Percentiles rank a stretch among this genome's conserved stretches.
Conservation (phyloP, 441 rosid species). For the Populus hybrid region DNA sequence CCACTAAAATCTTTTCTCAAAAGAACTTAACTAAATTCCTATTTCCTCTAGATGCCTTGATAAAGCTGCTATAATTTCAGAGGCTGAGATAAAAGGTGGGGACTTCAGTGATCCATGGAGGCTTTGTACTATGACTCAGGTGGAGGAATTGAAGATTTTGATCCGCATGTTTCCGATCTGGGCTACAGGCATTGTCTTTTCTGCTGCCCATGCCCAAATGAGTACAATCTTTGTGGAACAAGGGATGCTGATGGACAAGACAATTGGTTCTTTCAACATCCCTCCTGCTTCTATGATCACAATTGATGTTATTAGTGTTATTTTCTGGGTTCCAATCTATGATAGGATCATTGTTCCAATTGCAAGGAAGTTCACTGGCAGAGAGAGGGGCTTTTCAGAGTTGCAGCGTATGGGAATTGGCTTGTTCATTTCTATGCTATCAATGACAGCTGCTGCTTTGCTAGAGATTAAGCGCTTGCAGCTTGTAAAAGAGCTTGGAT, state of each 20-base stretch:
- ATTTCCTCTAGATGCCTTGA: constrained; percentile 68
- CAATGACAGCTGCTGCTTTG: constrained; percentile 77
- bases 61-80: constrained; percentile 76
- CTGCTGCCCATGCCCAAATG: constrained; percentile 79
- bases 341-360: no score
- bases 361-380: no score
- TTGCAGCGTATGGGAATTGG: constrained; percentile 87
- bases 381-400: constrained; percentile 29
- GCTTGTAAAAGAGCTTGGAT: constrained; percentile 64
- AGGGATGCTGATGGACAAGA: constrained; percentile 78
- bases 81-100: constrained; percentile 51
- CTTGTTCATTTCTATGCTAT: constrained; percentile 57
- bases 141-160: constrained; percentile 81
- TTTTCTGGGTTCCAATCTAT: no score
- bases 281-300: constrained; percentile 63
- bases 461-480: constrained; percentile 63
- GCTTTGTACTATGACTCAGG: no score
- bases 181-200: constrained; percentile 80
- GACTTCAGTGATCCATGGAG: constrained; percentile 7
- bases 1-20: background rate
- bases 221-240: constrained; percentile 83
- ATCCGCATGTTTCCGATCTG: constrained; percentile 83
- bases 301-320: constrained; percentile 65
- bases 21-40: background rate
- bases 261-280: constrained; percentile 70